Evolutionary conservation across 2,329 filamentous ascomycete genomes (phyloP).

Genomic region (Colletotrichum siamense): DNA sequence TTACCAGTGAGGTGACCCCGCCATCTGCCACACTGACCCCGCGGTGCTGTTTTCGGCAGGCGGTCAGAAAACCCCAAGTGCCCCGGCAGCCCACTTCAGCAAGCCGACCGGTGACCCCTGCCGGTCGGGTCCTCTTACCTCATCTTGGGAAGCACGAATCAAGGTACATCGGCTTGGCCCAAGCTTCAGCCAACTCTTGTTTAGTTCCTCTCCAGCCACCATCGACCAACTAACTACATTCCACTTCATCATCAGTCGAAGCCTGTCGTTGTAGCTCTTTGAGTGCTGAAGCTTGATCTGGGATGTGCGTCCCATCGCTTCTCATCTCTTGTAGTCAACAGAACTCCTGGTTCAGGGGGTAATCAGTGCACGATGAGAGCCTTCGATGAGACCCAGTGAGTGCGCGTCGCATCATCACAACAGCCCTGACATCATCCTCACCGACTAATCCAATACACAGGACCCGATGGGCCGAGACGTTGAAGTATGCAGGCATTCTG

Average conservation of each 20-base stretch:
- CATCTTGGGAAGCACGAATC: neutral
- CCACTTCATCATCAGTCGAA: neutral
- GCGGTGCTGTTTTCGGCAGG: constrained; percentile 7
- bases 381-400: constrained; percentile 18
- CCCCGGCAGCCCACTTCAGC: neutral
- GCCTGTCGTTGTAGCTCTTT: neutral
- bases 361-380: constrained; percentile 1
- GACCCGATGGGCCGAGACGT: constrained; percentile 71
- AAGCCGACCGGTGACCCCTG: neutral
- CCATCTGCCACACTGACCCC: neutral
- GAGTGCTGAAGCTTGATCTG: neutral
- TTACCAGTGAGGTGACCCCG: constrained; percentile 3
- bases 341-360: neutral
- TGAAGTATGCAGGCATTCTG: constrained; percentile 61
- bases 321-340: neutral
- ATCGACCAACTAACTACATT: constrained; percentile 6
- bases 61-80: neutral
- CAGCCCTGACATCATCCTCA: constrained; percentile 23
- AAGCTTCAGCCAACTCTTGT: constrained; percentile 6
- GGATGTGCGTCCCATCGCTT: neutral
- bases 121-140: neutral
- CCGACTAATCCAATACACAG: constrained; percentile 41
- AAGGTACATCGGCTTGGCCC: constrained; percentile 8
- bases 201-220: constrained; percentile 15
- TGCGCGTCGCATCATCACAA: constrained; percentile 2